Percentiles rank a stretch among this genome's conserved stretches.
phyloP scores from a whole-genome alignment of 2,329 filamentous ascomycete genomes.

The Acrodontium crateriforme region DNA sequence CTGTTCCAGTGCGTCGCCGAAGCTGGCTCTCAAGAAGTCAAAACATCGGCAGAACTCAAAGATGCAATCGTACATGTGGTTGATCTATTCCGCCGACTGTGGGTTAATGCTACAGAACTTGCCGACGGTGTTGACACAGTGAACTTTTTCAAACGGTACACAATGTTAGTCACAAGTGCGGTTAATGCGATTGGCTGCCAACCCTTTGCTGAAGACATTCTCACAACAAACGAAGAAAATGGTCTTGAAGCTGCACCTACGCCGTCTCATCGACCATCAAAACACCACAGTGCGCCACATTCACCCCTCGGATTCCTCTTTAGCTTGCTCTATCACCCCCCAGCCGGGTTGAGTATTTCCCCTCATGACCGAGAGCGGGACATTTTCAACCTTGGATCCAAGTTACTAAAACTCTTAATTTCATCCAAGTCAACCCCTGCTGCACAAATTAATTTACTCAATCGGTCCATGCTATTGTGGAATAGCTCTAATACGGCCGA shows the following conservation, averaged over 20 bases:
- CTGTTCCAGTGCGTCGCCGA: constrained; percentile 50
- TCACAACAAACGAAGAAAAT: constrained; percentile 40
- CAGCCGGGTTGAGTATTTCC: neutral
- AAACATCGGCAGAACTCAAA: constrained; percentile 70
- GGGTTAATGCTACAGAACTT: constrained; percentile 31
- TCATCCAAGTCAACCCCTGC: constrained; percentile 1
- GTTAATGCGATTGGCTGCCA: constrained; percentile 36
- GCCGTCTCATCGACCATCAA: constrained; percentile 47
- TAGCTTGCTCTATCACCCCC: constrained; percentile 10
- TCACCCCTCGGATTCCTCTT: constrained; percentile 46
- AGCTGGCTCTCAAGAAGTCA: constrained; percentile 74
- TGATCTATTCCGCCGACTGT: constrained; percentile 54
- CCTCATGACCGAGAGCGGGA: too few species aligned
- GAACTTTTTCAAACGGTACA: constrained; percentile 10
- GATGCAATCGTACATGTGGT: constrained; percentile 62
- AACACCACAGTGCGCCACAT: constrained; percentile 37
- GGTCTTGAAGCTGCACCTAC: constrained; percentile 50
- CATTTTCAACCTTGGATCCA: neutral
- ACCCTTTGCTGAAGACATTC: constrained; percentile 37
- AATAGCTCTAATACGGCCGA: neutral
- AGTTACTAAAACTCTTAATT: constrained; percentile 4
- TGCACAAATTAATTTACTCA: constrained; percentile 5
- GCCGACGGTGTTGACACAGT: constrained; percentile 5
- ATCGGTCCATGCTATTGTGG: constrained; percentile 2
- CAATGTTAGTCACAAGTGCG: constrained; percentile 24